Evolutionary conservation across 768 basidiomycete genomes (phyloP), one percentile per base, ranked within the genome.

Genomic region (Tricholomella constricta): DNA sequence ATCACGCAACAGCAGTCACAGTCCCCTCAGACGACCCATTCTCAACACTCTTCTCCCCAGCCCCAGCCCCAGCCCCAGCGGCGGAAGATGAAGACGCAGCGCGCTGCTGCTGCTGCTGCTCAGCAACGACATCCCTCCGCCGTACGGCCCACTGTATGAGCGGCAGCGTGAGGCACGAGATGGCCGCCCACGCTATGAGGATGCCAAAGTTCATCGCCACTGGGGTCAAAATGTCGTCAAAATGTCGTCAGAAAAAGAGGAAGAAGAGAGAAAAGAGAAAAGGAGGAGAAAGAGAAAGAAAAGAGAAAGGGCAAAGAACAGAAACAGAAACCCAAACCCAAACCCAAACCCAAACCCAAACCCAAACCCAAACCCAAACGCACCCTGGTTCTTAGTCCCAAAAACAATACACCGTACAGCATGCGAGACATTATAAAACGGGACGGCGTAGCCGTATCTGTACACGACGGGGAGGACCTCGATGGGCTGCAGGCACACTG

Each of bases 401-500:
- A 91, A 89, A n/a, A 86, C 65, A 50, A 91, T 73, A 22, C 81
- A 73, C 17, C 89, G 76, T 3, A 82, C 77, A 1, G 85, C 80
- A 34, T 72, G 68, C 12, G 84, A 81, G 25, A 89, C 72, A 59
- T 89, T 87, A 65, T 86, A 89, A 62, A 91, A 89, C 1, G 89
- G 89, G 57, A 74, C 75, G 0, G 80, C 86, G 57, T 83, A 87
- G 1, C 86, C 89, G 54, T 89, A 89, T 43, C 74, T 77, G 68
- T 77, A 88, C 52, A 89, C 55, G 34, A 58, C 58, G 0, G 87
- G 86, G 1, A 88, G 69, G 1, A 82, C 65, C 45, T 82, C 78
- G 36, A 88, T 76, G 0, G 89, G 88, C 61, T 76, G 78, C 41
- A 77, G 67, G 32, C 76, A 77, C 8, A 88, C 83, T 0, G 86